Evolutionary conservation across 768 basidiomycete genomes (phyloP), one percentile per base, ranked within the genome.

Genomic region (Hygrophoropsis aurantiaca): DNA sequence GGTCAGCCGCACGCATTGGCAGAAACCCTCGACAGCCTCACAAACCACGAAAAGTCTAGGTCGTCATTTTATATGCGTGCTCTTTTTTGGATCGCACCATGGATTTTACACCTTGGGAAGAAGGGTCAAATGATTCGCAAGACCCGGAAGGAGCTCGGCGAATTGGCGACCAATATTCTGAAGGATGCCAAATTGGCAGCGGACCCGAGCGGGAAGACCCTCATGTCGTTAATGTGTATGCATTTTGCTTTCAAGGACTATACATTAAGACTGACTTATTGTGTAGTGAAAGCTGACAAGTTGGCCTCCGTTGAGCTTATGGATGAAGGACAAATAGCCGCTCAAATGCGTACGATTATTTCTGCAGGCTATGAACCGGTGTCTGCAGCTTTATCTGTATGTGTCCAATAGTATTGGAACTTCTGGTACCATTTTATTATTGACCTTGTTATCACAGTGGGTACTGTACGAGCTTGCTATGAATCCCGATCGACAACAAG

Each of bases 11-110:
- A 80, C 54, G 58, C 70, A 19, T 60, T 84, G 3, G 72, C 78
- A 18, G 73, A 77, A 51, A 69, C 80, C 7, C 62, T 84, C 36
- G 79, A 84, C 54, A 74, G 74, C 21, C 65, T 84, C 20, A 83
- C 80, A n/a, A 82, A 82, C 58, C 77, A 75, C 39, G 75, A 83
- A 57, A 75, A 81, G 56, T 79, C 70, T 30, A 54, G 56, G n/a
- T 74, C 76, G 40, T 79, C 79, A 3, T 82, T 83, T 58, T 82
- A 82, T 53, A 82, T 82, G 72, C 76, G 80, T 32, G 78, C 83
- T 30, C 65, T 84, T 20, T 82, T 84, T 46, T 82, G 79, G 80
- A 59, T 80, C 13, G 73, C 78, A 21, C 82, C 82, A 3, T 70
- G 77, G 34, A 73, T 84, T 39, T 57, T 82, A 11, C 70, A 71